phyloP scores from a whole-genome alignment of 441 rosid species.

The Francoa sonchifolia region DNA sequence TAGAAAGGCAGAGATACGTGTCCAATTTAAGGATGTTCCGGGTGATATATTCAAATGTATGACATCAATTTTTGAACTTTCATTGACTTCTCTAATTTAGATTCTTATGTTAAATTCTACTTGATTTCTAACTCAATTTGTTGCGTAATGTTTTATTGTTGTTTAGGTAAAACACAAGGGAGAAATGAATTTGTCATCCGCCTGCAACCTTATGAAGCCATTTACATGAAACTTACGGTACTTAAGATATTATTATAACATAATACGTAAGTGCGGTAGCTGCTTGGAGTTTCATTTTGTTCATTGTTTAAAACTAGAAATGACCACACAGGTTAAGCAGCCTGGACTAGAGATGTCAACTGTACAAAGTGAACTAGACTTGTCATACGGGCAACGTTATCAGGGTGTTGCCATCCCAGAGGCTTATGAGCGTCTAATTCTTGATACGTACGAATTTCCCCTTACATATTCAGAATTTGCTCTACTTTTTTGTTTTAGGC shows the following conservation, averaged over 20 bases:
- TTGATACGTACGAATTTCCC: conserved; percentile 62
- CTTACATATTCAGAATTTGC: background rate
- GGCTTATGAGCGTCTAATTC: conserved; percentile 96
- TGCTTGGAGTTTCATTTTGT: too few species aligned
- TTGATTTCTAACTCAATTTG: background rate
- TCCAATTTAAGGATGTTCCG: conserved; percentile 97
- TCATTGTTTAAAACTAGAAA: too few species aligned
- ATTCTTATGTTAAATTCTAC: too few species aligned
- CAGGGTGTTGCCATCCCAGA: conserved; percentile 72
- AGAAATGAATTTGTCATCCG: conserved; percentile 96
- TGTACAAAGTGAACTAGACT: conserved; percentile 88
- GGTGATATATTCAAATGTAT: conserved; percentile 91
- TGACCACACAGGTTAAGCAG: conserved; percentile 65
- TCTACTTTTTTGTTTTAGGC: background rate
- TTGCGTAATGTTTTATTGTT: conserved; percentile 12
- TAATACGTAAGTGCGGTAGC: too few species aligned
- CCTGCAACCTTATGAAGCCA: conserved; percentile 87
- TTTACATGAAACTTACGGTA: conserved; percentile 95
- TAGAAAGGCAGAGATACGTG: conserved; percentile 90
- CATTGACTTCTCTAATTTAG: conserved; percentile 1
- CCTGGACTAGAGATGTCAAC: conserved; percentile 95
- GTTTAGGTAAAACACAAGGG: conserved; percentile 79
- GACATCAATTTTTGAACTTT: conserved; percentile 12
- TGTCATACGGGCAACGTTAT: conserved; percentile 86
- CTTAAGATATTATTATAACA: conserved; percentile 18